phyloP scores from a whole-genome alignment of 495 filamentous ascomycete species.

The Penicillium robsamsonii region DNA sequence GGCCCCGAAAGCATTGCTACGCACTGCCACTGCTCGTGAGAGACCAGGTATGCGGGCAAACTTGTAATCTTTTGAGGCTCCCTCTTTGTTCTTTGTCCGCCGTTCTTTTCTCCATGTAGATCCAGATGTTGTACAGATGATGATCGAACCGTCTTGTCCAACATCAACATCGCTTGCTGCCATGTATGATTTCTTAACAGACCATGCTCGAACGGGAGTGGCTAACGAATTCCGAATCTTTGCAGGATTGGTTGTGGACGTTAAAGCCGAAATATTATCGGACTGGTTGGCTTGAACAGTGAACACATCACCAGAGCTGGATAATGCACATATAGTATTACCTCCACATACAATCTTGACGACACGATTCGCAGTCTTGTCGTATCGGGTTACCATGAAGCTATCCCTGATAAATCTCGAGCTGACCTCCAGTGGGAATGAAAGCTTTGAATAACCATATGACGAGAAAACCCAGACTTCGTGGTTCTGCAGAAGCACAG shows the following conservation, averaged over 20 bases:
- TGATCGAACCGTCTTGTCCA: conserved; percentile 90
- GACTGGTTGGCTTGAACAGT: conserved; percentile 68
- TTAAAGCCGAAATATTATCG: conserved; percentile 55
- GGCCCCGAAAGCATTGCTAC: conserved; percentile 82
- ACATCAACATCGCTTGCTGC: conserved; percentile 83
- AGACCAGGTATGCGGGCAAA: conserved; percentile 86
- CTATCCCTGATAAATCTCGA: conserved; percentile 65
- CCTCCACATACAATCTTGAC: conserved; percentile 77
- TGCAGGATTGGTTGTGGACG: conserved; percentile 84
- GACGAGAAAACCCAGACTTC: conserved; percentile 92
- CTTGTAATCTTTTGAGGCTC: conserved; percentile 75
- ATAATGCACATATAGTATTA: conserved; percentile 85
- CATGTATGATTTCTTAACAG: conserved; percentile 73
- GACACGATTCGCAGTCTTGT: conserved; percentile 61
- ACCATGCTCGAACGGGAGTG: conserved; percentile 75
- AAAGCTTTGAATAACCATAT: conserved; percentile 84
- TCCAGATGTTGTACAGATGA: conserved; percentile 87
- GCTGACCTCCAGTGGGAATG: conserved; percentile 73
- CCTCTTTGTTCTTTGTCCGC: conserved; percentile 74
- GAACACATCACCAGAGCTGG: conserved; percentile 79
- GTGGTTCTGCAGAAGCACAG: conserved; percentile 78
- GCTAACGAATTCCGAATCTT: conserved; percentile 80
- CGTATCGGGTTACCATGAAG: conserved; percentile 66
- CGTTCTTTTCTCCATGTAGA: conserved; percentile 88
- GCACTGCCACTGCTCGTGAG: conserved; percentile 76